Conservation (phyloP, 345 rosid species). For the Psidium friedrichsthalianum region DNA sequence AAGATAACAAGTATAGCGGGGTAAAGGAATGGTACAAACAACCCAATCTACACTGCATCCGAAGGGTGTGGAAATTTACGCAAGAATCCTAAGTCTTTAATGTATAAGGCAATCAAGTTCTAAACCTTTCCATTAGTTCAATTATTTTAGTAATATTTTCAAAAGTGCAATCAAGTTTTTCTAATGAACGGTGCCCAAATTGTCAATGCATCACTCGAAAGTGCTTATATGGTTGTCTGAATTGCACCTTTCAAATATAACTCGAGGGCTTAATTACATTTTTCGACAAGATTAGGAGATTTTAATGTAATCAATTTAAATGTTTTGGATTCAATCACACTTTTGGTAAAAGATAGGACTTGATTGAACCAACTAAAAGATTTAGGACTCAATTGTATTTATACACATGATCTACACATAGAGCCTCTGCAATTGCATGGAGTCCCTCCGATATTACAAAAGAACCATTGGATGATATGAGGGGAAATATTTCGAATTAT, state of each 20-base stretch:
- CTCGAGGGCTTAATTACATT: not conserved
- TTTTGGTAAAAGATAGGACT: not conserved
- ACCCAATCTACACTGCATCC: not conserved
- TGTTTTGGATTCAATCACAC: not conserved
- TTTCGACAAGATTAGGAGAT: not conserved
- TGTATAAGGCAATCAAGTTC: not conserved
- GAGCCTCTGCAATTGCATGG: not conserved
- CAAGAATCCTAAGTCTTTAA: not conserved
- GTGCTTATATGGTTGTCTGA: not conserved
- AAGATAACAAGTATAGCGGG: not conserved
- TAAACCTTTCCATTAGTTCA: not conserved
- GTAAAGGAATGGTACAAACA: not conserved
- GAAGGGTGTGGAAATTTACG: not conserved
- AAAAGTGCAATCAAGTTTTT: not conserved
- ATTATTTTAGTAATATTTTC: not conserved
- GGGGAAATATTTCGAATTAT: not conserved
- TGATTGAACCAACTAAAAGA: not conserved
- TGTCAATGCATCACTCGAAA: not conserved
- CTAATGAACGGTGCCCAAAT: not conserved
- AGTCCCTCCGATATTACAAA: not conserved
- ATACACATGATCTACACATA: not conserved
- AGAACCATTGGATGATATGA: not conserved
- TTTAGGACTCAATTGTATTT: not conserved
- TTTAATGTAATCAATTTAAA: not conserved
- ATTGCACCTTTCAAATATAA: not conserved